Base-by-base conservation (phyloP, 306 rosid genomes). In the Crataegus laevigata region DNA sequence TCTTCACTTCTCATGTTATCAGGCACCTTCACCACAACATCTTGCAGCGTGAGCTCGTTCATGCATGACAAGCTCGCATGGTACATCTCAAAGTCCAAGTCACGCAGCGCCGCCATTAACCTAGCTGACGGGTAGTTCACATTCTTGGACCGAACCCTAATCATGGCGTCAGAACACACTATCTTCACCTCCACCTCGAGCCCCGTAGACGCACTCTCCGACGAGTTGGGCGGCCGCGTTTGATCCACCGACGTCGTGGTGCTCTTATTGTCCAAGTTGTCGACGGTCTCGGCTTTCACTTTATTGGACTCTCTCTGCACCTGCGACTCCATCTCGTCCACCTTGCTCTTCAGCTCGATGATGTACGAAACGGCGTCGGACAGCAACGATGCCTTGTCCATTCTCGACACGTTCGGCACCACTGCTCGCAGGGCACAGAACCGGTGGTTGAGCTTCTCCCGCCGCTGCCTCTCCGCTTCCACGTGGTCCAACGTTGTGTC, bases 341-440 rank as follows among this genome's bases (percentile, higher is more conserved):
- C 75, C 80, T 87, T 94, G 1, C 80, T 36, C 42, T 86, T 87
- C 9, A 94, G 82, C 66, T 87, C 89, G 73, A 82, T 86, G 78
- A 94, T 94, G 79, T 91, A 94, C 30, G 89, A 80, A 1, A 94
- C 93, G 4, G 99, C 99, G 36, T 94, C 97, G 0, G 96, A 89
- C 2, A 94, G 47, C 67, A 91, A 29, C 1, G 99, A 94, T 8
- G 99, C 96, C 68, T 91, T 94, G 84, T 94, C 97, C 98, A 94
- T 94, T 30, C 90, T 80, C 15, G 98, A 94, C 19, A 94, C 98
- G 65, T 94, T 90, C 0, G 98, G 98, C 3, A 94, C 98, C 71
- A 85, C 98, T 3, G 98, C 90, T 4, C 97, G 82, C 0, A 94
- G 59, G 0, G 97, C 96, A 62, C 90, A 94, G 87, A 92, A 91